These are phyloP conservation scores for Scutellaria minor DNA, from an alignment of 257 asterid species.

Conservation along the genomic window DNA sequence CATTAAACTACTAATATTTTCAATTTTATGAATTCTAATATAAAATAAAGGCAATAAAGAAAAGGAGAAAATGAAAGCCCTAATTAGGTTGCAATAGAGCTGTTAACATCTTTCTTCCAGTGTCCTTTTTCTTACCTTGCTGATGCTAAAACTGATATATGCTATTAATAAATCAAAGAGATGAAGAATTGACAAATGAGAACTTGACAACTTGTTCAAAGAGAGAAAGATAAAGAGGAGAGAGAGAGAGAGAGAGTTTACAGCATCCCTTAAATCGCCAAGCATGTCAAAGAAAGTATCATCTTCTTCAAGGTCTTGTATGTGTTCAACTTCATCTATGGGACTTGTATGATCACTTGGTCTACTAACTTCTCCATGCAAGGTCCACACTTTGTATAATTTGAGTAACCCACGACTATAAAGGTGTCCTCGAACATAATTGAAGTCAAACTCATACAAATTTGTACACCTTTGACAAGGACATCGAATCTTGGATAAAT, in stretches of 20 bases:
- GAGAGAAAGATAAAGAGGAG: constrained; percentile 34
- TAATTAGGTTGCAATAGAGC: constrained; percentile 37
- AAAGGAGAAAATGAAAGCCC: constrained; percentile 27
- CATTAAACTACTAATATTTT: too few species aligned
- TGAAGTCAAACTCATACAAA: too few species aligned
- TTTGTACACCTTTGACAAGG: not conserved
- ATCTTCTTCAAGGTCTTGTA: too few species aligned
- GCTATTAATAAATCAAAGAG: constrained; percentile 40
- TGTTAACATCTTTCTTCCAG: constrained; percentile 40
- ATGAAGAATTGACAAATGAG: constrained; percentile 46
- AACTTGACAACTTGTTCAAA: constrained; percentile 55
- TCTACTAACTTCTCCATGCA: not conserved
- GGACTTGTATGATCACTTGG: not conserved
- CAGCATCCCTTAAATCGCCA: too few species aligned
- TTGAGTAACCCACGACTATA: not conserved
- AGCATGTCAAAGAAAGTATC: too few species aligned
- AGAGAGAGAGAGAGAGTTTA: constrained; percentile 17
- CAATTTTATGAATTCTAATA: not conserved
- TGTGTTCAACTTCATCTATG: too few species aligned
- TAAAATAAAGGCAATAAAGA: not conserved
- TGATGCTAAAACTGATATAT: constrained; percentile 36
- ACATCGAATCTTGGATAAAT: not conserved
- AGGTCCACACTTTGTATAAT: not conserved
- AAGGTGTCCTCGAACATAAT: not conserved
- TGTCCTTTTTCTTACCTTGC: constrained; percentile 39